These are phyloP conservation scores for Viola odorata DNA, from an alignment of 345 rosid species.

Conservation along the genomic window DNA sequence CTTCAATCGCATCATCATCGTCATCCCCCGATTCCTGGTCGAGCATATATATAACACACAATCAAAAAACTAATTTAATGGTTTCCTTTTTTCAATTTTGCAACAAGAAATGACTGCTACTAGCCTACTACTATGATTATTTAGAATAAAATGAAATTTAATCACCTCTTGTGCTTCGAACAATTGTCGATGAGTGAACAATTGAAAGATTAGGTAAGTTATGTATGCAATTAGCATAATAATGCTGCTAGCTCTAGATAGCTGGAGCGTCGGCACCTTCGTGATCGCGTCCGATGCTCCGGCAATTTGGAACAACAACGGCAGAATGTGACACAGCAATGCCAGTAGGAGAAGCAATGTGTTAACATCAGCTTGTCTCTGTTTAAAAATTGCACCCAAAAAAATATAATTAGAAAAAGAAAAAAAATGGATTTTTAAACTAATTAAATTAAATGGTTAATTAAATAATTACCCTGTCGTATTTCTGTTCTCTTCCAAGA, in stretches of 20 bases:
- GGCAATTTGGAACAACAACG: constrained; percentile 47
- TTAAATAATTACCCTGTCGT: constrained; percentile 51
- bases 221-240: constrained; percentile 73
- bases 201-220: constrained; percentile 73
- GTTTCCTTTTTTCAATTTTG: not conserved
- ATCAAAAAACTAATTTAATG: not conserved
- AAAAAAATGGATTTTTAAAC: not conserved
- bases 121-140: not conserved
- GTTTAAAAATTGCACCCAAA: constrained; percentile 13
- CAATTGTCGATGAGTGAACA: constrained; percentile 62
- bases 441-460: not conserved
- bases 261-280: constrained; percentile 36
- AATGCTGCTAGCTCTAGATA: constrained; percentile 81
- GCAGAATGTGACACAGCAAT: constrained; percentile 67
- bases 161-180: constrained; percentile 56
- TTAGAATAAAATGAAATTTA: not conserved
- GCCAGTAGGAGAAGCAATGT: constrained; percentile 58
- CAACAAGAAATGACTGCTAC: not conserved
- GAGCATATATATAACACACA: not conserved
- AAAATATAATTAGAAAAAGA: not conserved
- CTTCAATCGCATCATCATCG: constrained; percentile 35
- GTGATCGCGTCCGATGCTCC: constrained; percentile 28
- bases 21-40: constrained; percentile 40
- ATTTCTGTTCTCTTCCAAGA: constrained; percentile 57
- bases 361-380: constrained; percentile 93